Base-by-base conservation (phyloP, 306 rosid species). In the Cucurbita pepo region DNA sequence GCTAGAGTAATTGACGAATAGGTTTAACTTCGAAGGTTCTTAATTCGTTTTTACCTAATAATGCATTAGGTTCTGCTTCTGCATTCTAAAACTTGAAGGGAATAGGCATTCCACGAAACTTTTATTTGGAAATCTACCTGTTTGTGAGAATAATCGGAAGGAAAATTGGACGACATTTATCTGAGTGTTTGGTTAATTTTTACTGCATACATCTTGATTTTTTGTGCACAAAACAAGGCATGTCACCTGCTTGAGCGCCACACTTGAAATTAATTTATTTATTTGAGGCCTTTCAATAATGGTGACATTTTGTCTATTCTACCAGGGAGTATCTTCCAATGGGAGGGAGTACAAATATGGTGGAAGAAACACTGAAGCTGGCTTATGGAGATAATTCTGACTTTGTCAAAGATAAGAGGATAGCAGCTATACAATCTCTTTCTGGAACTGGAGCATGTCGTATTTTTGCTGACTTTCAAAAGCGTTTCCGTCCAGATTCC, bases 371-470 rank as follows among this genome's bases (percentile, higher is more conserved):
- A 30, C 72, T 94, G 86, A 94, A 90, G 84, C 83, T 94, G 83
- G 97, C 97, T 10, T 94, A 89, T 82, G 98, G 98, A 50, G 97
- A 90, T 77, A 78, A 86, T 77, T 89, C 97, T 57, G 89, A 85
- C 79, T 81, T 79, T 76, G 84, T 89, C 84, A 87, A 90, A 78
- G 96, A 90, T 83, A 94, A 89, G 80, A 81, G 87, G 82, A 94
- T 94, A 81, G 98, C 97, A 48, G 95, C 97, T 52, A 89, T 90
- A 72, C 98, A 94, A 85, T 78, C 97, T 79, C 89, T 94, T 50
- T 94, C 98, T 51, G 98, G 98, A 65, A 94, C 98, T 0, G 98
- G 98, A 53, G 98, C 98, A 78, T 94, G 97, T 75, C 83, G 98
- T 72, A 87, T 90, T 78, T 87, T 94, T 80, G 97, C 95, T 1